phyloP scores from a whole-genome alignment of 257 asterid genomes.

The Vinca minor region DNA sequence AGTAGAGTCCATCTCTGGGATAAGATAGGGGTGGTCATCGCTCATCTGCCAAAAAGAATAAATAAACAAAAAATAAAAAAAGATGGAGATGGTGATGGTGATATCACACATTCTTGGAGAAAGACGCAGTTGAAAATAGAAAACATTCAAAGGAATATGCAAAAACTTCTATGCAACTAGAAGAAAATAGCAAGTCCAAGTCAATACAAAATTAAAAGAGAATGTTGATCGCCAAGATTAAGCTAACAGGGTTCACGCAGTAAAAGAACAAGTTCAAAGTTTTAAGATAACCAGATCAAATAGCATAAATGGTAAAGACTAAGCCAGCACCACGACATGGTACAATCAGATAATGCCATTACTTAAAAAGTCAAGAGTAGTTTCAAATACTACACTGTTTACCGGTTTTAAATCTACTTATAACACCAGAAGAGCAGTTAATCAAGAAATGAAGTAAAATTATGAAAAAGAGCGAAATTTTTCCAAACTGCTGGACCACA shows the following conservation, averaged over 20 bases:
- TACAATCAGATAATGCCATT: neutral
- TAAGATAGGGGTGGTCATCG: conserved; percentile 78
- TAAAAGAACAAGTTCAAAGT: neutral
- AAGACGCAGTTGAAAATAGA: neutral
- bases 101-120: neutral
- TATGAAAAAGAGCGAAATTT: neutral
- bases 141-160: neutral
- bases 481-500: neutral
- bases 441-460: neutral
- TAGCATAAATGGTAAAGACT: neutral
- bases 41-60: conserved; percentile 62
- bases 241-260: neutral
- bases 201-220: neutral
- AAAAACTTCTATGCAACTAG: too few relatives aligned
- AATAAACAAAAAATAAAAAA: too few relatives aligned
- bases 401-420: neutral
- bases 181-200: neutral
- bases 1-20: conserved; percentile 96
- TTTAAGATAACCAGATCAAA: neutral
- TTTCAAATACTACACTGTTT: neutral
- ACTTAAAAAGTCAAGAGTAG: neutral
- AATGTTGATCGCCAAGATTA: neutral
- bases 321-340: neutral
- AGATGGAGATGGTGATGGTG: neutral
- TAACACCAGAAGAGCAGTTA: neutral